phyloP scores from a whole-genome alignment of 2,329 filamentous ascomycete genomes.

The Biscogniauxia marginata region DNA sequence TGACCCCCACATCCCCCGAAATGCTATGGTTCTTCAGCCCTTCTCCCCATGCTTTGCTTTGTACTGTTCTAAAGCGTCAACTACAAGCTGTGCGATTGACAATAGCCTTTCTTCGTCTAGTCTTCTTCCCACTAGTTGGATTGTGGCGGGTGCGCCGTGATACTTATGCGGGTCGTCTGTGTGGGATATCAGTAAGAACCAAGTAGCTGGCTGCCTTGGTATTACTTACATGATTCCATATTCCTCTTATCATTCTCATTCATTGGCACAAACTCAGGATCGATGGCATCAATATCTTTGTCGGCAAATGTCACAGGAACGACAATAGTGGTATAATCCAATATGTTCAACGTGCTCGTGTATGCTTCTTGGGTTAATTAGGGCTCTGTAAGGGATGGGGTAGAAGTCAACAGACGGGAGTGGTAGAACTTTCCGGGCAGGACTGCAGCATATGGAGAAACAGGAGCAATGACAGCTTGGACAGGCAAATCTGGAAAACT shows the following conservation, averaged over 20 bases:
- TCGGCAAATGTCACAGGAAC: slow-evolving; percentile 4
- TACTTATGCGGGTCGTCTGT: background rate
- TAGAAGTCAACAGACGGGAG: slow-evolving; percentile 17
- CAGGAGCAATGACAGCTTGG: slow-evolving; percentile 45
- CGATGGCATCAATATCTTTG: background rate
- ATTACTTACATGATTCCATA: background rate
- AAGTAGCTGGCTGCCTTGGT: background rate
- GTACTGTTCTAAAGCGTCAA: background rate
- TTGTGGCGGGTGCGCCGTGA: background rate
- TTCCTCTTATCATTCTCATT: background rate
- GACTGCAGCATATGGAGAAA: slow-evolving; percentile 50
- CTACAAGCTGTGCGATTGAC: background rate
- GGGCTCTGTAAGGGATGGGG: background rate
- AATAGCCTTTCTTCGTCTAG: background rate
- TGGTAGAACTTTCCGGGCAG: slow-evolving; percentile 45
- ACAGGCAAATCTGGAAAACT: slow-evolving; percentile 34
- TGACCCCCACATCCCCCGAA: too few species aligned
- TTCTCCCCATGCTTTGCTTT: background rate
- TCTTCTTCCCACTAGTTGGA: background rate
- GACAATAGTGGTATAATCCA: slow-evolving; percentile 1
- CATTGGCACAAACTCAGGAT: background rate
- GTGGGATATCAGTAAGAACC: background rate
- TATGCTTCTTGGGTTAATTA: background rate
- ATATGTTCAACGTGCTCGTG: background rate
- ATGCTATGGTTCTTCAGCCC: too few species aligned